Base-by-base conservation (phyloP, 1,284 basidiomycete genomes). In the Rhodotorula sp. region DNA sequence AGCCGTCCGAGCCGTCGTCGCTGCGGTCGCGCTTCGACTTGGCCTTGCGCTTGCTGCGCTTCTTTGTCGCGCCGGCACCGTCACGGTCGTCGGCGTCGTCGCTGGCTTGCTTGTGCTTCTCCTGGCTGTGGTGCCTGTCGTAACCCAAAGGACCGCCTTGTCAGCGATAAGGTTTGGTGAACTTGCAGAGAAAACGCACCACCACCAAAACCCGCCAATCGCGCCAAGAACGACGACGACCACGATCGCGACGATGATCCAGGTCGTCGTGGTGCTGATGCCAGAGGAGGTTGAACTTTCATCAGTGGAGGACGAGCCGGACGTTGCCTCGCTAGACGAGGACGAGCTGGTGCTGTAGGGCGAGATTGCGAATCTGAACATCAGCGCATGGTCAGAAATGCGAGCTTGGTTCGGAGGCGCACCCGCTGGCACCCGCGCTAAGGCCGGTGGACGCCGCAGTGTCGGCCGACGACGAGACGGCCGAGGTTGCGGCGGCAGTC, bases 201-300 rank as follows among this genome's bases (percentile, higher is more conserved):
- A 71, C 62, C 59, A 68, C 42, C 50, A 71, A 54, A 65, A 58
- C 1, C 53, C 66, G n/a, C 53, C 49, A 10, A 55, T 58, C 2
- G 27, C 49, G 0, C 13, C 41, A 9, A 25, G n/a, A 17, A 71
- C n/a, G 44, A 71, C 4, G 17, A 71, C 1, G 25, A 71, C 41
- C 27, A 71, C 23, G 2, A 34, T 34, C 34, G 34, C 34, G 34
- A 62, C 55, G 49, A 53, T 41, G 8, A 67, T 55, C 3, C 45
- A 53, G 54, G 66, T 23, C 13, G 54, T 46, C 4, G 25, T 50
- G 19, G 52, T 65, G 55, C 23, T 58, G 14, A 34, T 13, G 21
- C 53, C 53, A 14, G 53, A 53, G 17, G 23, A 10, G 7, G 59
- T 27, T 9, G 44, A 49, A 17, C 19, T 16, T 25, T 54, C 46